A percentile compares a stretch with the other conserved stretches of the same genome.
Evolutionary conservation across 225 moss, liverwort and hornwort genomes (phyloP).

Genomic region (Bryum argenteum): DNA sequence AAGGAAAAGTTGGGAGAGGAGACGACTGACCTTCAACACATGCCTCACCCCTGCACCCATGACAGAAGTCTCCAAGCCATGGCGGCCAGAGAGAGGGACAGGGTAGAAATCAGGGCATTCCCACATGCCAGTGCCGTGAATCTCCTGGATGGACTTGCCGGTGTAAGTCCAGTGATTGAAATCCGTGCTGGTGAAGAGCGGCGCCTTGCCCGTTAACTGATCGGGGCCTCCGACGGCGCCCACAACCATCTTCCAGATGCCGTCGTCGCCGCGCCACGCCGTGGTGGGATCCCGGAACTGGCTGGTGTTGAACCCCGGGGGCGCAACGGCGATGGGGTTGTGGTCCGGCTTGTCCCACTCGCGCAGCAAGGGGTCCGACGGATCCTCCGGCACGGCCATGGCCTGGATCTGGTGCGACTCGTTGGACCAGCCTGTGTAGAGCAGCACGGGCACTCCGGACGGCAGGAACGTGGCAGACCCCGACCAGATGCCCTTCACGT

Average conservation of each 20-base stretch:
- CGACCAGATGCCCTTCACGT: too few relatives aligned
- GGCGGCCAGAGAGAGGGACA: constrained; percentile 1
- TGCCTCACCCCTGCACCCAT: constrained; percentile 55
- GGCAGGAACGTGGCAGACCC: background rate
- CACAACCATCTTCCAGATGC: constrained; percentile 62
- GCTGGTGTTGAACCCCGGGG: constrained; percentile 36
- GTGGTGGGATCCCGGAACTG: constrained; percentile 88
- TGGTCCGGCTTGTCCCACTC: constrained; percentile 60
- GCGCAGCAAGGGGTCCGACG: constrained; percentile 61
- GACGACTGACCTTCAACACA: constrained; percentile 64
- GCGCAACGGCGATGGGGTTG: constrained; percentile 63
- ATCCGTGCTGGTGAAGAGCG: constrained; percentile 59
- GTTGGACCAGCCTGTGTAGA: constrained; percentile 77
- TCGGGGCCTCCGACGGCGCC: constrained; percentile 54
- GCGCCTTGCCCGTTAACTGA: constrained; percentile 57
- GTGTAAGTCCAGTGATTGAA: constrained; percentile 57
- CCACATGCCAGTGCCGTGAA: constrained; percentile 82
- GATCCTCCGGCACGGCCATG: constrained; percentile 72
- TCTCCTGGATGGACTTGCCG: constrained; percentile 39
- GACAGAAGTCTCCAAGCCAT: constrained; percentile 42
- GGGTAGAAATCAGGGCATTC: constrained; percentile 88
- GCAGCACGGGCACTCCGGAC: constrained; percentile 56
- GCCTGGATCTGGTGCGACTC: constrained; percentile 50
- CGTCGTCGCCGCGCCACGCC: constrained; percentile 66
- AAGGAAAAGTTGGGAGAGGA: background rate